Base-by-base conservation (phyloP, 78 protist species). In the Dictyostelium purpureum region DNA sequence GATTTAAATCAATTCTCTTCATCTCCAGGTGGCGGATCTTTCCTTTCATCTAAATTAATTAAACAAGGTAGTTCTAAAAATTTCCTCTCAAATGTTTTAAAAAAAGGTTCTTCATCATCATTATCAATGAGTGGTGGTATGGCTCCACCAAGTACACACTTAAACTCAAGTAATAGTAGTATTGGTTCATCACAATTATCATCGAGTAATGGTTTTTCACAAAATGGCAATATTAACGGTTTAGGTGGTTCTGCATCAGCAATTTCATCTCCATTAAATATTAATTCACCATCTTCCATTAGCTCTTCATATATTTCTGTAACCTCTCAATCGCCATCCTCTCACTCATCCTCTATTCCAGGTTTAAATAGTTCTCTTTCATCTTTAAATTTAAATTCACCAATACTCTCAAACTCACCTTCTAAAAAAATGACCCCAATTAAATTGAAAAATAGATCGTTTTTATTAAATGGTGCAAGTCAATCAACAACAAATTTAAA, bases 371-470 rank as follows among this genome's bases (percentile, higher is more conserved):
- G 10, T 14, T 31, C 69, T 5, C 26, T 59, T 4, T 79, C 88
- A 18, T 66, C 82, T 31, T 70, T 85, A 33, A 85, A 85, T 35
- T 52, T 85, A 43, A 85, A 73, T 35, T 85, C 92, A 19, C 83
- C 92, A 26, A 37, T 74, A 0, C 12, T 63, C 5, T 45, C 92
- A 45, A 21, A 42, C 35, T 45, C 38, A 26, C 38, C 47, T 19
- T 73, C 80, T 6, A 61, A 66, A 26, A 49, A 61, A 79, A 45
- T 18, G 69, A 24, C 18, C 33, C 21, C 79, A 0, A 16, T 38
- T 18, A 52, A 52, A 75, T 45, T 52, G 52, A 47, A 26, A 73
- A 21, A 16, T 26, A 75, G 52, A 75, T 57, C 61, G 35, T 75
- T 52, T 18, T 3, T 75, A 63, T 33, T 63, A 4, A 47, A 47